These are phyloP conservation scores for Tuctoria greenei DNA, from an alignment of 176 grass and related monocot species.

Conservation along the genomic window DNA sequence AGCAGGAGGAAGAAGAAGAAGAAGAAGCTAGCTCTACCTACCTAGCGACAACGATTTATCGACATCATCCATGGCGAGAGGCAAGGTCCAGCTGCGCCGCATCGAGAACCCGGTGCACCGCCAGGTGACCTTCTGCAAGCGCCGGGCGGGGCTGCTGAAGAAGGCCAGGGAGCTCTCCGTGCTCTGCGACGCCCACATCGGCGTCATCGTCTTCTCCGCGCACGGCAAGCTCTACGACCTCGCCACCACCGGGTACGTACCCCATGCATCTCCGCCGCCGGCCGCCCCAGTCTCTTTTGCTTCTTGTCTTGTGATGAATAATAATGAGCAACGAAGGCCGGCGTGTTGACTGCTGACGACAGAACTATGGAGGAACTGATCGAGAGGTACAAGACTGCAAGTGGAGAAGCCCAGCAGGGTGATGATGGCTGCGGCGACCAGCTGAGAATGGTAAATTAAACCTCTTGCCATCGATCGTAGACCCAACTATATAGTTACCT, in stretches of 20 bases:
- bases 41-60: no score
- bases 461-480: background rate
- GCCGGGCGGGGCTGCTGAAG: constrained; percentile 84
- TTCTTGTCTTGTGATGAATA: background rate
- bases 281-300: no score
- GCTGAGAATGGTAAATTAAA: constrained; percentile 32
- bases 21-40: no score
- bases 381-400: constrained; percentile 81
- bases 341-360: background rate
- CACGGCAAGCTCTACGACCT: constrained; percentile 98
- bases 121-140: constrained; percentile 98
- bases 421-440: constrained; percentile 45
- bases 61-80: constrained; percentile 51
- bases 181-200: constrained; percentile 82
- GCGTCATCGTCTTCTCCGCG: constrained; percentile 95
- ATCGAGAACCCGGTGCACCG: constrained; percentile 81
- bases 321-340: background rate
- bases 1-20: background rate
- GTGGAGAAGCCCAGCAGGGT: constrained; percentile 41
- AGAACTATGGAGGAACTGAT: constrained; percentile 84
- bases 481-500: no score
- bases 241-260: constrained; percentile 66
- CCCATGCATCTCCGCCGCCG: background rate
- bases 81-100: constrained; percentile 68
- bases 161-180: constrained; percentile 94